A percentile compares a stretch with the other conserved stretches of the same genome.
These are phyloP conservation scores for Gossypium anomalum DNA, from an alignment of 345 rosid species.

Conservation along the genomic window DNA sequence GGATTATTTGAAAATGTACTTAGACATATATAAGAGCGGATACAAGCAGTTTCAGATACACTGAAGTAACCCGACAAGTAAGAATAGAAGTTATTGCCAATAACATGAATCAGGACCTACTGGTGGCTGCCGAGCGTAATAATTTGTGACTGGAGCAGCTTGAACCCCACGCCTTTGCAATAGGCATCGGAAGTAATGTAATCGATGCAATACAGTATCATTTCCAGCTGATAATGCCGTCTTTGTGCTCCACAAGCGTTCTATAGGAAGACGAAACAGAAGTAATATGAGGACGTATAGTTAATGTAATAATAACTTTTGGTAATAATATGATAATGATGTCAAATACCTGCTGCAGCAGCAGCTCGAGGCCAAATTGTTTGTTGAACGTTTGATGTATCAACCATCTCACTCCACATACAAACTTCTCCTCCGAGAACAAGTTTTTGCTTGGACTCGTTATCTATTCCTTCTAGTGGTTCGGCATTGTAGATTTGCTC, in stretches of 20 bases:
- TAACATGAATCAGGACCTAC: conserved; percentile 77
- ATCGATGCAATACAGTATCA: conserved; percentile 57
- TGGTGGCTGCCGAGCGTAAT: conserved; percentile 59
- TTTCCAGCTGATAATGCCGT: conserved; percentile 48
- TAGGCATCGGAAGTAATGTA: conserved; percentile 86
- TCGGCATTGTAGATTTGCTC: conserved; percentile 44
- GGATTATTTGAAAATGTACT: background rate
- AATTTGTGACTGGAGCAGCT: conserved; percentile 72
- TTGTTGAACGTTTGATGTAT: conserved; percentile 47
- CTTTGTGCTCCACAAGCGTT: conserved; percentile 77
- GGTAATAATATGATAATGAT: conserved; percentile 15
- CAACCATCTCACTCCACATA: conserved; percentile 91
- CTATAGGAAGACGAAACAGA: conserved; percentile 25
- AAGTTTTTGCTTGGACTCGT: conserved; percentile 53
- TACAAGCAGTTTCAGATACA: background rate
- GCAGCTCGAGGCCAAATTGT: conserved; percentile 1
- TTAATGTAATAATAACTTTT: background rate
- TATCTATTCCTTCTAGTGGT: conserved; percentile 65
- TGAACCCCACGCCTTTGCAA: conserved; percentile 70
- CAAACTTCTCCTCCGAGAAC: conserved; percentile 97
- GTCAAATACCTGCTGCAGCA: background rate
- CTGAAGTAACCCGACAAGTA: background rate
- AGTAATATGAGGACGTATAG: background rate
- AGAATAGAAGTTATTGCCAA: conserved; percentile 41
- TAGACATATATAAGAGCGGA: background rate